Evolutionary conservation across 202 grass and related monocot genomes (phyloP), one percentile per base, ranked within the genome.

Genomic region (Setaria viridis): DNA sequence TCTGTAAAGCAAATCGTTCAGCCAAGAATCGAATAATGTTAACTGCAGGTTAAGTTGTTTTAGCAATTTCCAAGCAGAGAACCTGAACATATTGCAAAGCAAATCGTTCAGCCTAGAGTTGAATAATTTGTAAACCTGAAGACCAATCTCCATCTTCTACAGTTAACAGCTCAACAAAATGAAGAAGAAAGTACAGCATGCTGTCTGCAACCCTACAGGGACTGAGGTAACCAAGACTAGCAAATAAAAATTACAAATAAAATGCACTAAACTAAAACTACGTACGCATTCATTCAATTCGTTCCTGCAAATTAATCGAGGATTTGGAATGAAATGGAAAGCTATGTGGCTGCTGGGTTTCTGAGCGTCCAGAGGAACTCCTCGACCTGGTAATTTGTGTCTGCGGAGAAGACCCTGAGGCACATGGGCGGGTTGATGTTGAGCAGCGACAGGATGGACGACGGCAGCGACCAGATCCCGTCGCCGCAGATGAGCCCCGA

Each of bases 401-500:
- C 80, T 0, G 79, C 66, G 62, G 84, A 73, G 60, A 89, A 91
- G 70, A 94, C 89, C 70, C 84, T 74, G 32, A 94, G 66, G 78
- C 92, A 94, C 85, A 94, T 94, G 5, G 92, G 92, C 51, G 92
- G 76, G 53, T 72, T 68, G 14, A 94, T n/a, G 43, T 78, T 87
- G 13, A 21, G 59, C 5, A 94, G 80, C 2, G 92, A 76, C 2
- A 94, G 76, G n/a, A 94, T 78, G 1, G 92, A 94, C 1, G 92
- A 87, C 3, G 92, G 92, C 83, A 94, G 48, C 48, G 92, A 90
- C 92, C 92, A 94, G 2, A 94, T 94, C 0, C 89, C 92, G 25
- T 94, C 92, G 43, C 92, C 92, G n/a, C 89, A 94, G 77, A 94
- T 94, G 64, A 94, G 89, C 2, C 92, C 92, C 1, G 92, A 94